Base-by-base conservation (phyloP, 805 yeast species). In the Grigorovia humatica region DNA sequence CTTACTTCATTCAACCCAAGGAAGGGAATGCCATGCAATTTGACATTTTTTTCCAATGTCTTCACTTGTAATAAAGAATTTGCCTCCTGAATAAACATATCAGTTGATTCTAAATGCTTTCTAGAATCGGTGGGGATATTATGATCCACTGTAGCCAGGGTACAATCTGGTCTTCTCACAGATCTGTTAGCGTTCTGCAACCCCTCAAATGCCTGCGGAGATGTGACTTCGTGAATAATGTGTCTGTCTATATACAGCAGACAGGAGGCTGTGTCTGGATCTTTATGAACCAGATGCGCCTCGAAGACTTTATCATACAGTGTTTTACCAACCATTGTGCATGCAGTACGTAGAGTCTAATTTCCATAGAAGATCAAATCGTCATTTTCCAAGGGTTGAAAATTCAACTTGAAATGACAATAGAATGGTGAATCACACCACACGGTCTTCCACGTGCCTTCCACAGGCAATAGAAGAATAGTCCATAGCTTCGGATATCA, bases 181-280 rank as follows among this genome's bases (percentile, higher is more conserved):
- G 70, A 68, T 75, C 99, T 83, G 47, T 85, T 87, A 15, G 97
- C 96, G 63, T 82, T 85, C 57, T 76, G 79, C 62, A 93, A 78
- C 48, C 99, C 99, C 73, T 93, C 99, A 66, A 93, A 93, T 11
- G 99, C 99, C 72, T 93, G 99, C 40, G 99, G 99, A 30, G 98
- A 91, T 1, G 99, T 93, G 50, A 93, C 99, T 73, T 93, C 99
- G 70, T 93, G 99, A 48, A 93, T 96, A 59, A 93, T 76, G 70
- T 93, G 99, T 72, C 99, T 87, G 72, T 93, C 99, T 54, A 93
- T 91, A 71, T 88, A 93, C 55, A 93, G 71, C 56, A 93, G 76
- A 66, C 79, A 84, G 19, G 96, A 89, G 29, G 95, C 95, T 40
- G 88, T 80, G 50, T 87, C 91, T 19, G 45, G 43, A 60, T 88